A percentile compares a stretch with the other conserved stretches of the same genome.
phyloP scores from a whole-genome alignment of 2,329 filamentous ascomycete genomes.

The Periconia sp. region DNA sequence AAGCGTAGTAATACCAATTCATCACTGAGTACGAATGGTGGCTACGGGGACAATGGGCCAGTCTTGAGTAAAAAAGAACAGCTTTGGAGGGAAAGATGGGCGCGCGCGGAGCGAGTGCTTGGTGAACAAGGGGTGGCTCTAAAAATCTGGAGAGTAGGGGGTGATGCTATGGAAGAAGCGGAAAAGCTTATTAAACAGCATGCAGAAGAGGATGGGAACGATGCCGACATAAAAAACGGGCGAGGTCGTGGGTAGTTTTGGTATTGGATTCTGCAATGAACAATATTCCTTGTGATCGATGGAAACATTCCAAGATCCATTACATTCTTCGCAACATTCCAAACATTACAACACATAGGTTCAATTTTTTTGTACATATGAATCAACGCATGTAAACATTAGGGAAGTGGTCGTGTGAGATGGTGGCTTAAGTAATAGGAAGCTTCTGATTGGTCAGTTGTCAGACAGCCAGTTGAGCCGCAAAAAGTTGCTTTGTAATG shows the following conservation, averaged over 20 bases:
- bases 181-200: slow-evolving; percentile 64
- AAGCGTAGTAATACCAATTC: slow-evolving; percentile 29
- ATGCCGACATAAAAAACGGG: background rate
- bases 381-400: background rate
- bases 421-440: no score
- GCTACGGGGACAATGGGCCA: slow-evolving; percentile 20
- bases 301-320: no score
- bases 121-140: slow-evolving; percentile 67
- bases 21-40: slow-evolving; percentile 23
- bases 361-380: background rate
- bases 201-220: slow-evolving; percentile 38
- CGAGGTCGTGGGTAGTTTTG: no score
- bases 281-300: no score
- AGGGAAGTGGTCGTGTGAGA: background rate
- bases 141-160: slow-evolving; percentile 72
- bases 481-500: background rate
- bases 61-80: slow-evolving; percentile 68
- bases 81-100: slow-evolving; percentile 70
- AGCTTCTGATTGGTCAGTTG: background rate
- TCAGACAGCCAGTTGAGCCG: background rate
- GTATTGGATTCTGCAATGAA: no score
- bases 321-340: no score
- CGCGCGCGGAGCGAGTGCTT: slow-evolving; percentile 64
- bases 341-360: no score
- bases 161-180: slow-evolving; percentile 69